A percentile compares a stretch with the other conserved stretches of the same genome.
phyloP scores from a whole-genome alignment of 257 asterid genomes.

The Fraxinus excelsior region DNA sequence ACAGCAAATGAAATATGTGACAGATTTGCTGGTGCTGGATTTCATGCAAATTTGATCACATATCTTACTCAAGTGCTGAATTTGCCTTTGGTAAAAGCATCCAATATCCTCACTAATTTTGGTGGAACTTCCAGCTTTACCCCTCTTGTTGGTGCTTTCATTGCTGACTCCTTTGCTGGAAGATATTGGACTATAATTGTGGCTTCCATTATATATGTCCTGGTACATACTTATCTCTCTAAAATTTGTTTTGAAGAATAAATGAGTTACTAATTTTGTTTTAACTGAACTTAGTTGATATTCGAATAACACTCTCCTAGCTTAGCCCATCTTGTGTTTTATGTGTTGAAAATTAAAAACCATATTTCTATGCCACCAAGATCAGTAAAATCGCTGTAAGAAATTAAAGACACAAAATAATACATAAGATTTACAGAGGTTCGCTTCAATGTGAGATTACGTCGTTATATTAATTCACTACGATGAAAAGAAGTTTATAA shows the following conservation, averaged over 20 bases:
- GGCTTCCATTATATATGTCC: conserved; percentile 62
- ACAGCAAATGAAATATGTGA: conserved; percentile 84
- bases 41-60: conserved; percentile 80
- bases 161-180: conserved; percentile 76
- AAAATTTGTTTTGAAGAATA: neutral
- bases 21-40: conserved; percentile 68
- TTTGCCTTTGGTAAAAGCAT: conserved; percentile 80
- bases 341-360: too few species aligned
- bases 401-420: too few species aligned
- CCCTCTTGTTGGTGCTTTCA: conserved; percentile 68
- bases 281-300: too few species aligned
- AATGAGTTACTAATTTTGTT: too few species aligned
- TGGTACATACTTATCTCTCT: conserved; percentile 39
- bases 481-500: too few species aligned
- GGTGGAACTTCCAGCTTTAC: conserved; percentile 72
- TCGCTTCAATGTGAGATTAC: too few species aligned
- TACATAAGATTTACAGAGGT: too few species aligned
- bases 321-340: too few species aligned
- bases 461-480: too few species aligned
- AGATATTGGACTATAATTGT: conserved; percentile 72
- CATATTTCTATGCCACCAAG: too few species aligned
- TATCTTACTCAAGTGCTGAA: conserved; percentile 71
- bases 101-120: conserved; percentile 68
- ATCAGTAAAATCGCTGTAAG: too few species aligned
- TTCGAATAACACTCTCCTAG: too few species aligned